Percentiles rank a stretch among this genome's conserved stretches.
Conservation (phyloP, 2,329 filamentous ascomycete genomes). For the Grosmannia huntii region DNA sequence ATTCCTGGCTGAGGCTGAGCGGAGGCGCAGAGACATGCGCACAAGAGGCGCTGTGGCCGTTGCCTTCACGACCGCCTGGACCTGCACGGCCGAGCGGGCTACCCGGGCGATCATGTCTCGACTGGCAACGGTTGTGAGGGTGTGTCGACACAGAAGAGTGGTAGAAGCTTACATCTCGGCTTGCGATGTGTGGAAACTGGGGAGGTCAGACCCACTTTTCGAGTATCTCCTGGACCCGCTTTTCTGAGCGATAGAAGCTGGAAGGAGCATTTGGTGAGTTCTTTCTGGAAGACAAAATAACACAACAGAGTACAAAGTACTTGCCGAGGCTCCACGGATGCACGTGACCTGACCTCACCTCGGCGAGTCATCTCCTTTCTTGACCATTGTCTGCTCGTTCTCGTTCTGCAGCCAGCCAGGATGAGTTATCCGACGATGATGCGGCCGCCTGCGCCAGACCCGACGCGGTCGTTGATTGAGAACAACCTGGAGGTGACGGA, state of each 20-base stretch:
- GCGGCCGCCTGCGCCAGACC: slow-evolving; percentile 59
- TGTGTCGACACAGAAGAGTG: neutral
- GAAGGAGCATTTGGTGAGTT: no score
- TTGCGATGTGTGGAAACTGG: neutral
- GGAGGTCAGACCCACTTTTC: neutral
- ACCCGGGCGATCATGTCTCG: neutral
- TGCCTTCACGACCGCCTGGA: neutral
- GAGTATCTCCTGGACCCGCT: neutral
- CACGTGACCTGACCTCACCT: neutral
- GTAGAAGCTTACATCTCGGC: neutral
- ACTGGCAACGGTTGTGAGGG: neutral
- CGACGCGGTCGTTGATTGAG: slow-evolving; percentile 68
- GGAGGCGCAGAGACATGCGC: neutral
- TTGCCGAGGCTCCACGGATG: neutral
- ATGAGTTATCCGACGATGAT: slow-evolving; percentile 44
- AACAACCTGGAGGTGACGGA: slow-evolving; percentile 80
- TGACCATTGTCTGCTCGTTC: no score
- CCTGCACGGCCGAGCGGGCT: neutral
- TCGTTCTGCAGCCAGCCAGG: neutral
- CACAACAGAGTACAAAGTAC: no score
- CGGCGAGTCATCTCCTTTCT: neutral
- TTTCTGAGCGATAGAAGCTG: neutral
- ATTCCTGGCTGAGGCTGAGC: neutral
- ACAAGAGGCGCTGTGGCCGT: neutral
- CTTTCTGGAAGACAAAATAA: neutral